Evolutionary conservation across 169 alveolate genomes (phyloP).

Genomic region (Theileria parva): DNA sequence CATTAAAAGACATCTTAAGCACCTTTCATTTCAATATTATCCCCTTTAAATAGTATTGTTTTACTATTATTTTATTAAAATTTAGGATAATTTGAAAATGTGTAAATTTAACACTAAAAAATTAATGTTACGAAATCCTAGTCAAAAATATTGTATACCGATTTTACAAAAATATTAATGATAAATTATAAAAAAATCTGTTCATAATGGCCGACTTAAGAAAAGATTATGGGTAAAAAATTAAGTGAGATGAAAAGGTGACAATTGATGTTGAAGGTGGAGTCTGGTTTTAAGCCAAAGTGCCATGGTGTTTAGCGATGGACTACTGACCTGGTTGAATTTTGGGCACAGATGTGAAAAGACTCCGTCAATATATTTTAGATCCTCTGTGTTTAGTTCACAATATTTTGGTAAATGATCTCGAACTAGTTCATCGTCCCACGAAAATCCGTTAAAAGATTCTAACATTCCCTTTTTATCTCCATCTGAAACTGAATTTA

Average conservation of each 20-base stretch:
- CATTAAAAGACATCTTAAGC: conserved; percentile 5
- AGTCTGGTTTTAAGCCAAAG: conserved; percentile 64
- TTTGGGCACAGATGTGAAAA: conserved; percentile 49
- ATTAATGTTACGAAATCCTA: background rate
- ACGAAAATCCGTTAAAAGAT: conserved; percentile 55
- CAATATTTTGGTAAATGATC: conserved; percentile 46
- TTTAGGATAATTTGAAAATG: background rate
- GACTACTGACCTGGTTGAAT: conserved; percentile 34
- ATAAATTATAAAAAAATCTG: too few species aligned
- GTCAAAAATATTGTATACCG: background rate
- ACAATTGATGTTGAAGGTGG: conserved; percentile 54
- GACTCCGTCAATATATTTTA: conserved; percentile 38
- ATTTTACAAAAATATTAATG: background rate
- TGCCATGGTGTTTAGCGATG: conserved; percentile 60
- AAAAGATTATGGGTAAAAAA: background rate
- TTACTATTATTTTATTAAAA: too few species aligned
- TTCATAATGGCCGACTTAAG: background rate
- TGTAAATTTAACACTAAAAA: background rate
- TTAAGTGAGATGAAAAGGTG: conserved; percentile 34
- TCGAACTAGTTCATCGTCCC: conserved; percentile 50
- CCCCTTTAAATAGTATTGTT: background rate
- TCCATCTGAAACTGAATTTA: conserved; percentile 26
- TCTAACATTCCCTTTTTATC: conserved; percentile 45
- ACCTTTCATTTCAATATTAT: background rate
- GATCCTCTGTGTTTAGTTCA: conserved; percentile 33